These are phyloP conservation scores for Boletus fagicola DNA, from an alignment of 768 basidiomycete genomes.

Conservation along the genomic window DNA sequence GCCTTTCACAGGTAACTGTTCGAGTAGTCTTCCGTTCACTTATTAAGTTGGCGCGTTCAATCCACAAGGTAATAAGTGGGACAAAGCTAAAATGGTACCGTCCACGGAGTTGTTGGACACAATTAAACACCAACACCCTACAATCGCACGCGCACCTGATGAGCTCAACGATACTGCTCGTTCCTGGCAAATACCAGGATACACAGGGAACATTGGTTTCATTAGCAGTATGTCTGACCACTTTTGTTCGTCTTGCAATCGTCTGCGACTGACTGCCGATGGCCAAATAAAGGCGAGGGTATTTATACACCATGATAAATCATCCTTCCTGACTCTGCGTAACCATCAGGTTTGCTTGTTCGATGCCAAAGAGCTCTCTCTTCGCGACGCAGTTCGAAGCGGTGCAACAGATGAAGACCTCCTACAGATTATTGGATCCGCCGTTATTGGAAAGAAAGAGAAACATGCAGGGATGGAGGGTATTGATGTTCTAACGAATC, in stretches of 20 bases:
- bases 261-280: conserved; percentile 83
- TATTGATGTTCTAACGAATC: conserved; percentile 72
- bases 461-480: conserved; percentile 84
- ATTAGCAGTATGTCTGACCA: conserved; percentile 95
- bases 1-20: conserved; percentile 76
- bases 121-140: conserved; percentile 49
- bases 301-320: not conserved
- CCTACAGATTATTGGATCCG: conserved; percentile 56
- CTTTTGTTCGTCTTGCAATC: conserved; percentile 83
- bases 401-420: conserved; percentile 66
- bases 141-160: conserved; percentile 56
- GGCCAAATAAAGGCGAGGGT: conserved; percentile 77
- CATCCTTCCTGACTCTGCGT: conserved; percentile 2
- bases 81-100: conserved; percentile 76
- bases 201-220: conserved; percentile 73
- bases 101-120: conserved; percentile 59
- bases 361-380: conserved; percentile 78
- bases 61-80: conserved; percentile 77
- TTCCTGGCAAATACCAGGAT: conserved; percentile 71
- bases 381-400: conserved; percentile 69
- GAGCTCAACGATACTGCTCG: conserved; percentile 79
- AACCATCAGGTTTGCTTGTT: conserved; percentile 75
- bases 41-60: conserved; percentile 2
- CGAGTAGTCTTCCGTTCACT: not conserved
- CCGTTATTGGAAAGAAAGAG: conserved; percentile 69